These are phyloP conservation scores for Colletotrichum sp. DNA, from an alignment of 2,329 filamentous ascomycete species.

Conservation along the genomic window DNA sequence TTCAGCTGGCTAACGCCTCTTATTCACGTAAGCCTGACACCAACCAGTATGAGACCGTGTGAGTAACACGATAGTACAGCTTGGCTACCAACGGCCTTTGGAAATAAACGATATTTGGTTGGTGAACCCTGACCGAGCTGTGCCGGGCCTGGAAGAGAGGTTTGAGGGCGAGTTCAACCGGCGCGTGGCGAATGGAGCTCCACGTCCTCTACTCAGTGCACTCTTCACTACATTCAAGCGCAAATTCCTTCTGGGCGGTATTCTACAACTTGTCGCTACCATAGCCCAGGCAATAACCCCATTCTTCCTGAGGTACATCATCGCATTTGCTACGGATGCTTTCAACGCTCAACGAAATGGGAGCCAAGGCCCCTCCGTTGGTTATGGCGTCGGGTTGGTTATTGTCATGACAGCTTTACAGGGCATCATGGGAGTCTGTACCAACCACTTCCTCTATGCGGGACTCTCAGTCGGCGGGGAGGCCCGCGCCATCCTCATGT, in stretches of 20 bases:
- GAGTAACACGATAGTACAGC: conserved; percentile 44
- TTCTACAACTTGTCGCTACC: conserved; percentile 72
- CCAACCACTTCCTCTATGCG: conserved; percentile 91
- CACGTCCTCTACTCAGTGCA: conserved; percentile 74
- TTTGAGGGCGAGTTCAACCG: conserved; percentile 64
- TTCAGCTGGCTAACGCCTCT: not conserved
- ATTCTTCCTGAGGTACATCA: conserved; percentile 83
- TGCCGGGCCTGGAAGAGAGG: conserved; percentile 69
- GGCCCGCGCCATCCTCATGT: conserved; percentile 78
- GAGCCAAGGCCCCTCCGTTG: not conserved
- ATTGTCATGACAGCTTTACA: conserved; percentile 82
- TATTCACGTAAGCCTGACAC: not conserved
- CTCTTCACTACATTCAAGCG: conserved; percentile 84
- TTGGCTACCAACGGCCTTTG: conserved; percentile 83
- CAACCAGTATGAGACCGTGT: accelerated
- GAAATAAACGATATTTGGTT: conserved; percentile 85
- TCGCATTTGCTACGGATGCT: conserved; percentile 81
- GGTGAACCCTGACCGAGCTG: conserved; percentile 81
- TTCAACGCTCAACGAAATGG: conserved; percentile 50
- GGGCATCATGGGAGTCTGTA: conserved; percentile 76
- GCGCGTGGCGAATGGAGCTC: conserved; percentile 69
- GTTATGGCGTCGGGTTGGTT: not conserved
- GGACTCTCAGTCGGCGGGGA: conserved; percentile 92
- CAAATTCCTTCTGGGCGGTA: conserved; percentile 83
- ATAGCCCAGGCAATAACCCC: conserved; percentile 82